Evolutionary conservation across 345 rosid species (phyloP).

Genomic region (Hibiscus mutabilis): DNA sequence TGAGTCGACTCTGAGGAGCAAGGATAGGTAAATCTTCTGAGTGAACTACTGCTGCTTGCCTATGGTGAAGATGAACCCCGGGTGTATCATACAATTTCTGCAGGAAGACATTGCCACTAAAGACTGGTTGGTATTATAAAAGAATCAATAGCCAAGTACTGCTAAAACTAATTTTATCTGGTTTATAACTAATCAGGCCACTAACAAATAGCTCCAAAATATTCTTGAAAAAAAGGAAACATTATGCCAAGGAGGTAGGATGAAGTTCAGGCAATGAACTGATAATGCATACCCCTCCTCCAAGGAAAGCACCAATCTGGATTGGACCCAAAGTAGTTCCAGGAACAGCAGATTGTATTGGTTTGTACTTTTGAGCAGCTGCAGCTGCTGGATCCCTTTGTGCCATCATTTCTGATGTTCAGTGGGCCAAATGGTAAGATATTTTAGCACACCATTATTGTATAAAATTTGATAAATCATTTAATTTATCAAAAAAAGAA

Average conservation of each 20-base stretch:
- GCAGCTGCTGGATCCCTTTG: conserved; percentile 90
- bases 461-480: neutral
- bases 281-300: conserved; percentile 69
- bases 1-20: conserved; percentile 87
- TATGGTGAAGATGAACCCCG: conserved; percentile 93
- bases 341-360: conserved; percentile 95
- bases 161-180: neutral
- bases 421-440: neutral
- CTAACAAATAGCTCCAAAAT: neutral
- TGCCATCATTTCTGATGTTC: conserved; percentile 59
- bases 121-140: neutral
- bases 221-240: conserved; percentile 3
- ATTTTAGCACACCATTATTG: neutral
- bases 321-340: conserved; percentile 96
- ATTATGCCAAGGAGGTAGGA: neutral
- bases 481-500: neutral
- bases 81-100: conserved; percentile 91
- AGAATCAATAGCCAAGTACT: neutral
- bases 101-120: conserved; percentile 11
- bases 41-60: conserved; percentile 95
- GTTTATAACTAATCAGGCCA: neutral
- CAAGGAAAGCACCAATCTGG: conserved; percentile 83
- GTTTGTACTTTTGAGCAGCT: conserved; percentile 77
- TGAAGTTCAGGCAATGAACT: conserved; percentile 10
- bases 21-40: conserved; percentile 85